A percentile compares a stretch with the other conserved stretches of the same genome.
Evolutionary conservation across 192 early-diverging fungal species (phyloP).

Genomic region (Mortierella claussenii): DNA sequence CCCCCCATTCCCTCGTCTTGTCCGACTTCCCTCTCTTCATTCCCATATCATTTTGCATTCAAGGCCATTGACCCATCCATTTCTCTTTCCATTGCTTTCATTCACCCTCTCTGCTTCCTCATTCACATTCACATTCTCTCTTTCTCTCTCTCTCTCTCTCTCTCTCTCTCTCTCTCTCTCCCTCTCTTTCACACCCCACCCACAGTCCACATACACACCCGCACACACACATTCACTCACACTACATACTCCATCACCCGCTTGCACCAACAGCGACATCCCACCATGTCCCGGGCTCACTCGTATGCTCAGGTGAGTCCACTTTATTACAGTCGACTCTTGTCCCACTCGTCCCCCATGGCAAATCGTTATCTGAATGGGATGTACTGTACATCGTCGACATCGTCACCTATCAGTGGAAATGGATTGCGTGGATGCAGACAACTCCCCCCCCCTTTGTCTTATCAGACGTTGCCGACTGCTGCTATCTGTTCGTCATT

Average conservation of each 20-base stretch:
- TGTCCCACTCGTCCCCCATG: neutral
- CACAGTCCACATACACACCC: neutral
- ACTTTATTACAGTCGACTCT: neutral
- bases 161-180: slow-evolving; percentile 5
- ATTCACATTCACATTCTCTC: slow-evolving; percentile 1
- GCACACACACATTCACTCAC: neutral
- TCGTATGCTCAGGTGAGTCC: slow-evolving; percentile 45
- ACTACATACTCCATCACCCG: neutral
- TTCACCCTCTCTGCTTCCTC: slow-evolving; percentile 1
- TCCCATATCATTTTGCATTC: too few relatives aligned
- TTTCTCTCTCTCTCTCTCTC: neutral
- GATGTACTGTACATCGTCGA: too few relatives aligned
- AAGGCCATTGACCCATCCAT: neutral
- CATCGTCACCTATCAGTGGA: too few relatives aligned
- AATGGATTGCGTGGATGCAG: too few relatives aligned
- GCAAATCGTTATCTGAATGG: too few relatives aligned
- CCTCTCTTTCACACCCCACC: neutral
- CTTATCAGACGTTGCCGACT: too few relatives aligned
- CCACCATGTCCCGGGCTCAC: slow-evolving; percentile 40
- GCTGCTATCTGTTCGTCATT: too few relatives aligned
- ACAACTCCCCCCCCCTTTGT: too few relatives aligned
- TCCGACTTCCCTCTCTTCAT: too few relatives aligned
- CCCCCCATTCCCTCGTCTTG: too few relatives aligned
- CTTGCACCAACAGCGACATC: too few relatives aligned
- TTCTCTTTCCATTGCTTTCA: neutral